Conservation (phyloP, 2,329 filamentous ascomycete genomes). For the Rutstroemia sp. region DNA sequence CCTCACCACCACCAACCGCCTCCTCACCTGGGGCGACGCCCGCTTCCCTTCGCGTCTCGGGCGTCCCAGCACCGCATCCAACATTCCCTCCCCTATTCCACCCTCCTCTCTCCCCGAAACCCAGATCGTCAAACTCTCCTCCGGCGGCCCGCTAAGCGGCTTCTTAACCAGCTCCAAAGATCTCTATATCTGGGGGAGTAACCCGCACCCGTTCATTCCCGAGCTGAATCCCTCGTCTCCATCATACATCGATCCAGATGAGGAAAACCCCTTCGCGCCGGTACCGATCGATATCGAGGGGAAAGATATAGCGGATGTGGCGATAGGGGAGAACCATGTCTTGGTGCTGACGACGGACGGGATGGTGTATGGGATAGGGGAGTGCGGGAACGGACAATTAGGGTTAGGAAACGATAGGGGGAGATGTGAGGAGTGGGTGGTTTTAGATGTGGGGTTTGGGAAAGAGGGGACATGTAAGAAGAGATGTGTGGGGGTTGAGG, state of each 20-base stretch:
- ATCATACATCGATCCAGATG: neutral
- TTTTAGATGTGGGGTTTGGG: constrained; percentile 18
- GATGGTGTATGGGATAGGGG: constrained; percentile 47
- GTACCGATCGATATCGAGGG: constrained; percentile 32
- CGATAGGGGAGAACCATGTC: constrained; percentile 51
- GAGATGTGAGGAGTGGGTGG: constrained; percentile 19
- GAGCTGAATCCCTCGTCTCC: neutral
- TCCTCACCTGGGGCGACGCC: constrained; percentile 46
- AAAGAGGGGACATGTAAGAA: constrained; percentile 7
- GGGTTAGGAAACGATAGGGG: constrained; percentile 33
- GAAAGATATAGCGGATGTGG: constrained; percentile 48
- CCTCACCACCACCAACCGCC: constrained; percentile 30
- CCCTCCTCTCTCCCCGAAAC: constrained; percentile 44
- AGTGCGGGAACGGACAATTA: constrained; percentile 52
- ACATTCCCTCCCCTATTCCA: constrained; percentile 38
- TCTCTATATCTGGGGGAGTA: constrained; percentile 54
- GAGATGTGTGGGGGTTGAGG: constrained; percentile 22
- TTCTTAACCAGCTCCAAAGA: constrained; percentile 51
- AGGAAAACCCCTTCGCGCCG: constrained; percentile 7
- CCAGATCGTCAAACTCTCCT: constrained; percentile 43
- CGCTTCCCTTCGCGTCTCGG: constrained; percentile 51
- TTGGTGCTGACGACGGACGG: constrained; percentile 44
- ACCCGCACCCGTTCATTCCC: constrained; percentile 15
- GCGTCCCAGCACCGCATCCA: constrained; percentile 40
- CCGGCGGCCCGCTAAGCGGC: constrained; percentile 48